Evolutionary conservation across 768 basidiomycete genomes (phyloP).

Genomic region (Lactifluus piperatus): DNA sequence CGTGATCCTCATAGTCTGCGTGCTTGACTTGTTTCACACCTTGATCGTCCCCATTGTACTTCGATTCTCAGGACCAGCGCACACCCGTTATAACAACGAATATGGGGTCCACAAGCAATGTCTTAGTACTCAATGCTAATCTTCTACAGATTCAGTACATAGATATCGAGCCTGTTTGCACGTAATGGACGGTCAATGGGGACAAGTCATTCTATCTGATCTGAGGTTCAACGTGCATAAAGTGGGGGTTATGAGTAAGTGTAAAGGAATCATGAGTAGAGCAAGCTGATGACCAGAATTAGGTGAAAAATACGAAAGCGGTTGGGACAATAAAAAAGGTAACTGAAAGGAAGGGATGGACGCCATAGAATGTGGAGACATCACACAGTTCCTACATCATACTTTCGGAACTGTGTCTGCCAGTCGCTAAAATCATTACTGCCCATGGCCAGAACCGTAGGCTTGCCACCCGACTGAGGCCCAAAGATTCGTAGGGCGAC

Average conservation of each 20-base stretch:
- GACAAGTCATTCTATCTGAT: neutral
- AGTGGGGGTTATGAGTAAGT: neutral
- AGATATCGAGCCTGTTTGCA: neutral
- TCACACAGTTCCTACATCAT: conserved; percentile 42
- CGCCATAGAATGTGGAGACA: neutral
- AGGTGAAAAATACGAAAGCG: neutral
- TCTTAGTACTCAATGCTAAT: neutral
- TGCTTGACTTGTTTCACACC: neutral
- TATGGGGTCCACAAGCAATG: no score
- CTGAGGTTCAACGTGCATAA: neutral
- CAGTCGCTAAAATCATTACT: conserved; percentile 68
- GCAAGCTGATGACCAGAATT: neutral
- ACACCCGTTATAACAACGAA: no score
- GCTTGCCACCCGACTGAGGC: conserved; percentile 47
- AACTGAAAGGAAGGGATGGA: neutral
- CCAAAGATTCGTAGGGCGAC: conserved; percentile 75
- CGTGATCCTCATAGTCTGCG: neutral
- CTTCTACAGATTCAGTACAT: neutral
- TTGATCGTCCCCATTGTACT: no score
- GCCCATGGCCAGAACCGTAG: conserved; percentile 81
- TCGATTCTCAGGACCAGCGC: neutral
- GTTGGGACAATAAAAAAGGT: neutral
- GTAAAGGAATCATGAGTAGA: neutral
- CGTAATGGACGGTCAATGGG: neutral
- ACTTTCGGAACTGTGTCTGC: conserved; percentile 53